A percentile compares a stretch with the other conserved stretches of the same genome.
Evolutionary conservation across 371 early-diverging fungal species (phyloP).

Genomic region (Mortierella sp.): DNA sequence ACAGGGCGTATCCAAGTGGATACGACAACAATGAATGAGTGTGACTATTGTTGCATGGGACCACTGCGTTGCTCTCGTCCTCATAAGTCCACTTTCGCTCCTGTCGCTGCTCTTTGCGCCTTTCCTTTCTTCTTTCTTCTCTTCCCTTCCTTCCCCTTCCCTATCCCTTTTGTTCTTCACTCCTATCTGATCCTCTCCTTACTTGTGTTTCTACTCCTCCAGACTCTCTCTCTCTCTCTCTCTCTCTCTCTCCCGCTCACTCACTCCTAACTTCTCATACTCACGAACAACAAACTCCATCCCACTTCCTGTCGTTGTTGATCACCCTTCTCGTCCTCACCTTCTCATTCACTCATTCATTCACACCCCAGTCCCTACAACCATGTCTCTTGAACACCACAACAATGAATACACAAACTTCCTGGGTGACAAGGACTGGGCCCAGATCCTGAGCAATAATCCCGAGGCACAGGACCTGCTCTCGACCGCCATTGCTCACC

Average conservation of each 20-base stretch:
- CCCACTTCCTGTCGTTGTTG: background rate
- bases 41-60: background rate
- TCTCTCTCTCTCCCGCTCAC: background rate
- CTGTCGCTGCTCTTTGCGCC: background rate
- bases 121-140: background rate
- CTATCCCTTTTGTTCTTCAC: no score
- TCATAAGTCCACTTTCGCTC: background rate
- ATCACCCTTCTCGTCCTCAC: conserved; percentile 1
- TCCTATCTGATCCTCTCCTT: background rate
- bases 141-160: background rate
- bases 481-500: conserved; percentile 51
- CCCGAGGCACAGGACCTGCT: conserved; percentile 47
- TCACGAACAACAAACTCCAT: background rate
- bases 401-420: conserved; percentile 29
- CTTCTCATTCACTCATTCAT: background rate
- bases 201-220: background rate
- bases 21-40: background rate
- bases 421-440: conserved; percentile 46
- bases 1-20: background rate
- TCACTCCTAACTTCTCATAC: background rate
- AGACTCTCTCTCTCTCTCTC: background rate
- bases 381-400: conserved; percentile 44
- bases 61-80: background rate
- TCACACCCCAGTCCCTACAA: background rate
- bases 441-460: conserved; percentile 35